phyloP scores from a whole-genome alignment of 2,329 filamentous ascomycete species.

The Penicillium sp. region DNA sequence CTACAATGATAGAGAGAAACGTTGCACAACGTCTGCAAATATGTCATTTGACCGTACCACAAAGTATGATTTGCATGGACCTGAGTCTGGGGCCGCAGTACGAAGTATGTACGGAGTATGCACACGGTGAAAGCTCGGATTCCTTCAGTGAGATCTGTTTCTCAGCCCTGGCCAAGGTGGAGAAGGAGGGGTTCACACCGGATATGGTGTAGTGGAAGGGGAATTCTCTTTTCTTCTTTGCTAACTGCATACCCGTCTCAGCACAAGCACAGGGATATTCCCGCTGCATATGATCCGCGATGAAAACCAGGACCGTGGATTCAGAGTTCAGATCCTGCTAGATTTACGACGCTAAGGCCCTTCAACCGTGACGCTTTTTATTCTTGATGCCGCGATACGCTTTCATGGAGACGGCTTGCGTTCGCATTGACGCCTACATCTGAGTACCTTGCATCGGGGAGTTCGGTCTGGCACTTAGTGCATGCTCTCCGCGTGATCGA shows the following conservation, averaged over 20 bases:
- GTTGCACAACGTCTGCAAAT: constrained; percentile 6
- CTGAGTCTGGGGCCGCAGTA: not conserved
- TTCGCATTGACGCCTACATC: not conserved
- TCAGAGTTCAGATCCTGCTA: not conserved
- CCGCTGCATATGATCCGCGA: constrained; percentile 14
- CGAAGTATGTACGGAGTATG: too few relatives aligned
- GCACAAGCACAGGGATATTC: not conserved
- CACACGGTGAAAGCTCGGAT: not conserved
- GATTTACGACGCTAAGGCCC: not conserved
- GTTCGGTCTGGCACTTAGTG: not conserved
- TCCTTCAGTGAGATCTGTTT: not conserved
- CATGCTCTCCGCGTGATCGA: not conserved
- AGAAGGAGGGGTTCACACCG: not conserved
- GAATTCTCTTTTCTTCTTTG: not conserved
- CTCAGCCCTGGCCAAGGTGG: not conserved
- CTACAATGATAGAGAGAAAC: not conserved
- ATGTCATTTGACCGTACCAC: not conserved
- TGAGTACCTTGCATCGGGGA: constrained; percentile 4
- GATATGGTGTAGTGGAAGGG: not conserved
- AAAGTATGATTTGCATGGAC: not conserved
- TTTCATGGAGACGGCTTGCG: not conserved
- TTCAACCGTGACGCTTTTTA: not conserved
- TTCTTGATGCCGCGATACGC: not conserved
- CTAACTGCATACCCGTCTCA: not conserved
- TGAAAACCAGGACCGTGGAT: constrained; percentile 10